Evolutionary conservation across 148 eudicot species (phyloP), one percentile per base, ranked within the genome.

Genomic region (Beta vulgaris): DNA sequence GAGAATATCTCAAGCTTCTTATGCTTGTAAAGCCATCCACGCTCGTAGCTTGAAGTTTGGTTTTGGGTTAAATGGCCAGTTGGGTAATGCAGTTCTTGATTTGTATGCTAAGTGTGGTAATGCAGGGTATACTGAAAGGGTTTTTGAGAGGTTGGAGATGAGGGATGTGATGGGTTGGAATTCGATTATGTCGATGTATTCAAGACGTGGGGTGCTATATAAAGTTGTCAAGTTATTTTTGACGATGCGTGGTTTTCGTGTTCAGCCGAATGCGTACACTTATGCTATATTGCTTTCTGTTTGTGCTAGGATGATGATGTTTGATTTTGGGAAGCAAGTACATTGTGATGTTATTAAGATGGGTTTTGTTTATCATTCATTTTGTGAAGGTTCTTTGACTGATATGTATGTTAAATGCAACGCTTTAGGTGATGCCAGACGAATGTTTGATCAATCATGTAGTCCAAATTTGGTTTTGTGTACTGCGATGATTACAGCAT

Each of bases 71-170:
- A 54, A 79, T 62, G 91, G 89, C 58, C 66, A 78, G 58, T 65
- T 93, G 73, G 97, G 87, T 23, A 88, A 82, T 84, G 86, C 88
- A 48, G 76, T 93, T 74, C 70, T 93, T 16, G 97, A 91, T 86
- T 91, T 90, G 76, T 91, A 93, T 68, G 89, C 89, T n/a, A 93
- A 93, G 71, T 93, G 95, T 81, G 93, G 93, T 15, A 73, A 82
- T 82, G 7, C 69, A 76, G 84, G 42, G 46, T 90, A 82, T 43
- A 83, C 91, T 0, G 75, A 76, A 35, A 83, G 72, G 83, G 89
- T 90, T n/a, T 93, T 93, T 70, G 7, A 46, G 19, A 71, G 71
- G 65, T 86, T 93, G 46, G 88, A 86, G 75, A 54, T 69, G 49
- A 80, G 76, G 78, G 94, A 88, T 85, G 86, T 84, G 28, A 19